A percentile compares a stretch with the other conserved stretches of the same genome.
Evolutionary conservation across 495 filamentous ascomycete species (phyloP).

Genomic region (Tuber borchii): DNA sequence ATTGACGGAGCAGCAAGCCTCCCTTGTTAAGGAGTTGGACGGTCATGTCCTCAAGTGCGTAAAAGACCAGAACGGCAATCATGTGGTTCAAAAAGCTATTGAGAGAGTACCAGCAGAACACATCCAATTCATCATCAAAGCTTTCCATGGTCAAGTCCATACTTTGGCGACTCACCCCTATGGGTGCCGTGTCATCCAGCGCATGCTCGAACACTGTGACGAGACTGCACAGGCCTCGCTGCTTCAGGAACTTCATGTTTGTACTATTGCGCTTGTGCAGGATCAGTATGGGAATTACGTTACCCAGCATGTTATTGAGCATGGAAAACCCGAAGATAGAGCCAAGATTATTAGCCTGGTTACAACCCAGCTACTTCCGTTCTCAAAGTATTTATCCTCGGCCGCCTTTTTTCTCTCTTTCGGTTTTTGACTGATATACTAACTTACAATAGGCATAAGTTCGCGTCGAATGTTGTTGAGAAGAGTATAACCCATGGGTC

Average conservation of each 20-base stretch:
- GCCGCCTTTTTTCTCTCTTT: neutral
- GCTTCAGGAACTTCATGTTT: constrained; percentile 70
- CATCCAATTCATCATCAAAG: constrained; percentile 82
- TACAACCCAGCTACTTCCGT: constrained; percentile 60
- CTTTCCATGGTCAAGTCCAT: constrained; percentile 74
- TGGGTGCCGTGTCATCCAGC: constrained; percentile 88
- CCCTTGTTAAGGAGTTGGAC: constrained; percentile 76
- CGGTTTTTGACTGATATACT: constrained; percentile 1
- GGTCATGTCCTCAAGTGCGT: constrained; percentile 72
- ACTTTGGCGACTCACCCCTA: constrained; percentile 72
- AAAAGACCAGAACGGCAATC: constrained; percentile 89
- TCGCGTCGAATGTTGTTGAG: constrained; percentile 95
- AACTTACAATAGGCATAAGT: constrained; percentile 59
- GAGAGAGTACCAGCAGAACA: constrained; percentile 74
- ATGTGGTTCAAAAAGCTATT: constrained; percentile 93
- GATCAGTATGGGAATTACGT: constrained; percentile 98
- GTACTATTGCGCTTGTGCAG: constrained; percentile 63
- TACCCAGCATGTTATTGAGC: constrained; percentile 83
- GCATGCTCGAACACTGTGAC: constrained; percentile 81
- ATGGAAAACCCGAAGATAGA: constrained; percentile 71
- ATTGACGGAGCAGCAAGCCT: constrained; percentile 79
- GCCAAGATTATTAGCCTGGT: constrained; percentile 66
- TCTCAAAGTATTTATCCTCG: constrained; percentile 55
- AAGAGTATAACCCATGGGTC: constrained; percentile 77
- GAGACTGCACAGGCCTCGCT: constrained; percentile 63